phyloP scores from a whole-genome alignment of 2,329 filamentous ascomycete genomes.

The Aspergillus aculeatus region DNA sequence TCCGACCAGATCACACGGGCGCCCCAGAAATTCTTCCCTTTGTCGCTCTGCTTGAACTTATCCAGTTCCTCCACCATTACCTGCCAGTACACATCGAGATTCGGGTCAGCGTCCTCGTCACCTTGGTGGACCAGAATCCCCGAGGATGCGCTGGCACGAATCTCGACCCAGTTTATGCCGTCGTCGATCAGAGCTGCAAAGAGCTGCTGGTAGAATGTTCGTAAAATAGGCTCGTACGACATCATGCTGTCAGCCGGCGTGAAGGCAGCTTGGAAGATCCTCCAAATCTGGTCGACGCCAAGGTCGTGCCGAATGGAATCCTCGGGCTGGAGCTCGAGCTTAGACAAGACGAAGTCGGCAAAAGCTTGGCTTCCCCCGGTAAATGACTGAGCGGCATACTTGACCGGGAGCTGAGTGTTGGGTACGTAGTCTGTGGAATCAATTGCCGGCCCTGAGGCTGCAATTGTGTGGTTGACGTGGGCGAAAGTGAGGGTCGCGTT shows the following conservation, averaged over 20 bases:
- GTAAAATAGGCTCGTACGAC: conserved; percentile 83
- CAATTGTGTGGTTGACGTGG: conserved; percentile 50
- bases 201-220: conserved; percentile 68
- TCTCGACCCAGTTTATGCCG: conserved; percentile 78
- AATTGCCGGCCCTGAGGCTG: conserved; percentile 49
- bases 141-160: conserved; percentile 71
- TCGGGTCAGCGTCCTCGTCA: conserved; percentile 65
- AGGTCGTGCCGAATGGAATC: conserved; percentile 79
- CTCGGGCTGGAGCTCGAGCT: conserved; percentile 66
- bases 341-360: conserved; percentile 68
- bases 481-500: conserved; percentile 61
- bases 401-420: conserved; percentile 56
- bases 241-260: conserved; percentile 68
- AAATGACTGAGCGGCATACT: conserved; percentile 66
- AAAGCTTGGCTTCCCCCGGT: conserved; percentile 71
- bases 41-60: conserved; percentile 66
- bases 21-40: conserved; percentile 78
- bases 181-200: conserved; percentile 70
- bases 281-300: conserved; percentile 79
- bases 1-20: conserved; percentile 78
- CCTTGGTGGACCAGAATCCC: conserved; percentile 64
- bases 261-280: conserved; percentile 75
- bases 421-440: conserved; percentile 65
- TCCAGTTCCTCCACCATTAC: conserved; percentile 73
- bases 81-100: conserved; percentile 62